phyloP scores from a whole-genome alignment of 2,329 filamentous ascomycete genomes.

The Ceratocystis ficicola region DNA sequence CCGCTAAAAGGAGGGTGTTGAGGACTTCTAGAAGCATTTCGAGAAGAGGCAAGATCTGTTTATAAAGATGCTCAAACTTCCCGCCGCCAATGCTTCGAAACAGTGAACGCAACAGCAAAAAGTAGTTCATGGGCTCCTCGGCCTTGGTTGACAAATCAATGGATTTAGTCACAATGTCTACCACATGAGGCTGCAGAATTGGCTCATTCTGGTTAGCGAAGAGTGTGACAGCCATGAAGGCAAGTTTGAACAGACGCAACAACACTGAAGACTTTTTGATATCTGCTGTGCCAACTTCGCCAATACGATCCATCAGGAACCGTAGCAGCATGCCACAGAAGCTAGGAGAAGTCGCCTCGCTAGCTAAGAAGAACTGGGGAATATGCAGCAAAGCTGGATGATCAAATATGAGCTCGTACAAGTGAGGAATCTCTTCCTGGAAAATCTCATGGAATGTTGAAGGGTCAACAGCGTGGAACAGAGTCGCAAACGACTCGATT shows the following conservation, averaged over 20 bases:
- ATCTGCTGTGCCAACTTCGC: conserved; percentile 85
- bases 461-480: conserved; percentile 96
- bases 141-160: conserved; percentile 92
- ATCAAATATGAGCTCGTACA: conserved; percentile 97
- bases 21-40: conserved; percentile 97
- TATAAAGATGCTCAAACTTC: conserved; percentile 94
- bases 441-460: conserved; percentile 98
- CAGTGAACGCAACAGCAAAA: conserved; percentile 77
- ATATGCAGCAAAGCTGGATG: conserved; percentile 89
- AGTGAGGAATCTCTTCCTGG: conserved; percentile 86
- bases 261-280: conserved; percentile 87
- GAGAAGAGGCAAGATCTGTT: conserved; percentile 87
- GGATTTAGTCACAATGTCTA: conserved; percentile 93
- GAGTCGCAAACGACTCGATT: conserved; percentile 91
- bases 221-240: conserved; percentile 97
- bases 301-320: conserved; percentile 92
- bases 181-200: conserved; percentile 86
- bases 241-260: conserved; percentile 87
- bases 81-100: conserved; percentile 96
- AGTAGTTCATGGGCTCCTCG: conserved; percentile 98
- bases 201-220: conserved; percentile 93
- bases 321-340: conserved; percentile 97
- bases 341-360: conserved; percentile 90
- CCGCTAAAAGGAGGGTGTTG: conserved; percentile 84
- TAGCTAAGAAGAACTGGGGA: conserved; percentile 96